Evolutionary conservation across 257 asterid genomes (phyloP).

Genomic region (Euphrasia confusa): DNA sequence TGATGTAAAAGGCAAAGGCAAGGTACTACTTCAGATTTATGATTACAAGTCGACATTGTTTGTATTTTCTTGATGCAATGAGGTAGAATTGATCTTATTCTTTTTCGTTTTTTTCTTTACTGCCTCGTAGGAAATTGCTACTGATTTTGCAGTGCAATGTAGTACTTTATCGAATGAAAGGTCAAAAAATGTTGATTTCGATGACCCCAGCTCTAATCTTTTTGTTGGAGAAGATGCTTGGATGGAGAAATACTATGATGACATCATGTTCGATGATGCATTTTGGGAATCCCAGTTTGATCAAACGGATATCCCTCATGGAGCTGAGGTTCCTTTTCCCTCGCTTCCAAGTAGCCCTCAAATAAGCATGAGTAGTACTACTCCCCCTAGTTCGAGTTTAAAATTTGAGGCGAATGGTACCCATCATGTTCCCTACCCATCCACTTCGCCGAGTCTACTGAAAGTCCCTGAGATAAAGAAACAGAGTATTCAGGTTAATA

Average conservation of each 20-base stretch:
- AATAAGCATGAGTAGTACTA: conserved; percentile 28
- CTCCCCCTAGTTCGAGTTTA: conserved; percentile 32
- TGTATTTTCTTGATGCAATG: not conserved
- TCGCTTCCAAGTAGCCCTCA: conserved; percentile 37
- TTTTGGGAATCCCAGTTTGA: conserved; percentile 57
- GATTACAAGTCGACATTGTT: not conserved
- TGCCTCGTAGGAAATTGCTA: conserved; percentile 37
- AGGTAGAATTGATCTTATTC: no score
- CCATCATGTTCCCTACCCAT: conserved; percentile 21
- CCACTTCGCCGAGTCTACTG: not conserved
- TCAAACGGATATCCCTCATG: conserved; percentile 64
- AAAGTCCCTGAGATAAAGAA: not conserved
- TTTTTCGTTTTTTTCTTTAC: conserved; percentile 13
- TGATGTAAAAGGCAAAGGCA: conserved; percentile 44
- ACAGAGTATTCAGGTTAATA: not conserved
- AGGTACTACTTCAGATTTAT: conserved; percentile 41
- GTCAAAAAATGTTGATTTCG: conserved; percentile 25
- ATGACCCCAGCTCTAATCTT: conserved; percentile 36
- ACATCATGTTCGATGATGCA: conserved; percentile 40
- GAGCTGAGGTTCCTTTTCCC: conserved; percentile 66
- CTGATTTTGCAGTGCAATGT: conserved; percentile 22
- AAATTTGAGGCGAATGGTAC: conserved; percentile 24
- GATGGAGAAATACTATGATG: conserved; percentile 43
- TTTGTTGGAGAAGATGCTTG: conserved; percentile 46
- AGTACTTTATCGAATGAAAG: conserved; percentile 20